Evolutionary conservation across 495 filamentous ascomycete genomes (phyloP).

Genomic region (Aspergillus panamensis): DNA sequence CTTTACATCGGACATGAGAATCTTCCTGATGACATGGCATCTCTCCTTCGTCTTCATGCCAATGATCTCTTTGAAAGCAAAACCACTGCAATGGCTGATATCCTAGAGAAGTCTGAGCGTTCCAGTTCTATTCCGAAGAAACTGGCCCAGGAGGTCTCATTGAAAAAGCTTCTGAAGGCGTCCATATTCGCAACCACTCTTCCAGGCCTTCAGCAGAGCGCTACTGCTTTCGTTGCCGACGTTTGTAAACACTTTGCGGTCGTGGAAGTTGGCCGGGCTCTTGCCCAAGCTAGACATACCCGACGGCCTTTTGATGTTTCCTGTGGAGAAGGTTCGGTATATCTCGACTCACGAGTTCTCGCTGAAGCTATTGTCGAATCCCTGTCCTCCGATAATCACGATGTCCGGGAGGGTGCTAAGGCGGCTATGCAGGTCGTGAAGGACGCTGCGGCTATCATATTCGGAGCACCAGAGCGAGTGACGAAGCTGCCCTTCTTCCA

Average conservation of each 20-base stretch:
- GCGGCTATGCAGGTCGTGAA: conserved; percentile 70
- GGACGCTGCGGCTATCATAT: conserved; percentile 72
- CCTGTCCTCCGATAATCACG: conserved; percentile 73
- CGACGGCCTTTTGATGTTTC: conserved; percentile 74
- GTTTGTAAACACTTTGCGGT: conserved; percentile 86
- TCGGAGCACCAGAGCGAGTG: conserved; percentile 68
- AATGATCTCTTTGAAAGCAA: conserved; percentile 75
- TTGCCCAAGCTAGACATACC: conserved; percentile 69
- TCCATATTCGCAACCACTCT: conserved; percentile 82
- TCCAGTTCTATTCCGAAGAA: conserved; percentile 83
- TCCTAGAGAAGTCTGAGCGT: conserved; percentile 64
- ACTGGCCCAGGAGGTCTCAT: conserved; percentile 68
- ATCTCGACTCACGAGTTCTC: conserved; percentile 78
- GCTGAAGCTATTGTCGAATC: conserved; percentile 85
- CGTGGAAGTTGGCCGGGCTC: conserved; percentile 78
- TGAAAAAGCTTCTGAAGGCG: conserved; percentile 85
- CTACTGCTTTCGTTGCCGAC: conserved; percentile 68
- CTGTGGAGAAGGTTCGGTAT: conserved; percentile 80
- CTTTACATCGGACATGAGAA: conserved; percentile 83
- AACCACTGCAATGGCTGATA: conserved; percentile 56
- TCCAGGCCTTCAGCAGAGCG: conserved; percentile 70
- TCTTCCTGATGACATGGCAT: conserved; percentile 83
- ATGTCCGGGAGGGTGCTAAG: conserved; percentile 82
- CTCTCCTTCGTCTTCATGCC: conserved; percentile 80
- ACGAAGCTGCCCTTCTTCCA: conserved; percentile 75